Base-by-base conservation (phyloP, 306 rosid species). In the Ceratonia siliqua region DNA sequence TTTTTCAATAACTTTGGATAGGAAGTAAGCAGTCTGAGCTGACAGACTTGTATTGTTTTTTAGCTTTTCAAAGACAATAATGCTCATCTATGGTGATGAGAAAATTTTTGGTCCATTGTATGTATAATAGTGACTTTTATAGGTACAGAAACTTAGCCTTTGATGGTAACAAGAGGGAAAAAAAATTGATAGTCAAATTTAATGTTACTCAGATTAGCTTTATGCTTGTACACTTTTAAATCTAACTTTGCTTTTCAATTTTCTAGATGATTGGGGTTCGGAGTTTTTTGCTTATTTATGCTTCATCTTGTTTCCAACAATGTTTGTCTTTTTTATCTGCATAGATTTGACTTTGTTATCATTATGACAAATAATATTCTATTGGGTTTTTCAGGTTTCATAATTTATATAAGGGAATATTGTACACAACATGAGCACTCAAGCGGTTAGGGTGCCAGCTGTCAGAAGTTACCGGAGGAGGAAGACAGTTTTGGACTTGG, bases 391-490 rank as follows among this genome's bases (percentile, higher is more conserved):
- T 21, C 50, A 2, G 69, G 49, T 38, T 35, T 38, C 18, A 6
- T 35, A 39, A 22, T 21, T 36, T 63, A 12, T 25, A 63, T 12
- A 38, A 27, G 69, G 49, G 50, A 35, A 62, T 18, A 62, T 21
- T 12, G 18, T 35, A 5, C 18, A 20, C 10, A 64, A 42, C 4
- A n/a, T 64, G 70, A 64, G 54, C 5, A 22, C 53, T 22, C 70
- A 2, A 6, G 38, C 12, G 2, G 20, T 63, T 43, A 63, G 50
- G 50, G 69, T 50, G 20, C 5, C 50, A 43, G 50, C 20, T 49
- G 57, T 68, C 8, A 73, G 78, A 81, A 81, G 83, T 48, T 69
- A 57, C 27, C 74, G 80, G 48, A 73, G 88, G 63, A 84, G 83
- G 79, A 84, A 84, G 83, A 2, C 77, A 43, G 78, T 2, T 36